Evolutionary conservation across 306 rosid genomes (phyloP).

Genomic region (Gleditsia sinensis): DNA sequence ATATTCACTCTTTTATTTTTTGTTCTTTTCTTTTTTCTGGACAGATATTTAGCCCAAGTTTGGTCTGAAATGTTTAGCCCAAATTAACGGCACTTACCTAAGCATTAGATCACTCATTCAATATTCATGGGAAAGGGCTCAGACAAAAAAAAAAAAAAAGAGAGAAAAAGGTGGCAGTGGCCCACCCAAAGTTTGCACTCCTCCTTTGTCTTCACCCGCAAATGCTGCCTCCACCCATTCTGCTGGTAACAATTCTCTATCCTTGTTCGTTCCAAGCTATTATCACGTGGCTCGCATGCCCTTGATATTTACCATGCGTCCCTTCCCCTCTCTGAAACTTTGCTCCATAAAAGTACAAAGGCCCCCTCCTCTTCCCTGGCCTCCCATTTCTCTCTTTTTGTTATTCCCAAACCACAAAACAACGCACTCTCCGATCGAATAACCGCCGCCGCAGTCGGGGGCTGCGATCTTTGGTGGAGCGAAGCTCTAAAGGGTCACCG

Average conservation of each 20-base stretch:
- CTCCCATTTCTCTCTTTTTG: background rate
- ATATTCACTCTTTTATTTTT: no score
- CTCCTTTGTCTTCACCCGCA: no score
- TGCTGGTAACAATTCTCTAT: background rate
- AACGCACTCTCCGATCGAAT: background rate
- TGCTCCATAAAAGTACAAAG: conserved; percentile 15
- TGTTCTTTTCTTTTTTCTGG: no score
- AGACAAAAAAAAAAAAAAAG: no score
- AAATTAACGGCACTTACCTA: no score
- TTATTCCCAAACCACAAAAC: background rate
- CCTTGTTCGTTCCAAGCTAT: background rate
- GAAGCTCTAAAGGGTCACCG: background rate
- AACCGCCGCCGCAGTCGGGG: background rate
- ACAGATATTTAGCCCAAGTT: no score
- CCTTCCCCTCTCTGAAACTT: background rate
- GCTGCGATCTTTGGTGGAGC: background rate
- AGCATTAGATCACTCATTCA: no score
- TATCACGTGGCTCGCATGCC: conserved; percentile 28
- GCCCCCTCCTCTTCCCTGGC: background rate
- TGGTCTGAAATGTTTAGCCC: no score
- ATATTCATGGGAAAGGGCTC: no score
- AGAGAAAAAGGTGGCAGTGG: no score
- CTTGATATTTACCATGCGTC: conserved; percentile 27
- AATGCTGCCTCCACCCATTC: background rate
- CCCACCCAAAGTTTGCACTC: no score